These are phyloP conservation scores for Hydrangea macrophylla DNA, from an alignment of 148 eudicot genomes.

Conservation along the genomic window DNA sequence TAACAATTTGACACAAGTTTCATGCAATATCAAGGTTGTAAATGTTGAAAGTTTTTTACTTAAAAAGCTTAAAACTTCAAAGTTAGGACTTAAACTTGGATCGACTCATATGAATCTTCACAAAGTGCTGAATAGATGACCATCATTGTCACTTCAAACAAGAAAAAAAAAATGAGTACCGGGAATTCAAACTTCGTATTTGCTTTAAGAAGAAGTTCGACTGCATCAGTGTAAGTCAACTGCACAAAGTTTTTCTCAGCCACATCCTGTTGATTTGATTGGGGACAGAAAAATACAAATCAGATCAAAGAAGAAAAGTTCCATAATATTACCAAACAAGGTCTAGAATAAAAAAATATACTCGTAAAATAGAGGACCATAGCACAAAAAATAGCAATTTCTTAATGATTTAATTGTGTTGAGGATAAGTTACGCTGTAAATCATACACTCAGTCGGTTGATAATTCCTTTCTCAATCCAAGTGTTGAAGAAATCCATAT, in stretches of 20 bases:
- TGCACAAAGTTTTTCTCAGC: slow-evolving; percentile 82
- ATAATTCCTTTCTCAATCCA: slow-evolving; percentile 99
- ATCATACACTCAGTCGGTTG: slow-evolving; percentile 68
- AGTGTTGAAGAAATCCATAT: slow-evolving; percentile 93
- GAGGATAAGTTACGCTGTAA: slow-evolving; percentile 4
- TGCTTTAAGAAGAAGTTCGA: slow-evolving; percentile 71
- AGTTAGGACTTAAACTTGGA: no score
- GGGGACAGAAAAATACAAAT: neutral
- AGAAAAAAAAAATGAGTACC: slow-evolving; percentile 36
- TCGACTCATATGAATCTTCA: no score
- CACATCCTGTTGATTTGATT: slow-evolving; percentile 64
- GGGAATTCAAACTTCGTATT: slow-evolving; percentile 88
- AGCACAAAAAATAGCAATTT: neutral
- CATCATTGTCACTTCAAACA: no score
- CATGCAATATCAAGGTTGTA: no score
- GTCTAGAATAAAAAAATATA: neutral
- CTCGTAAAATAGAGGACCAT: slow-evolving; percentile 5
- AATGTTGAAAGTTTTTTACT: no score
- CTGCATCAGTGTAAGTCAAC: slow-evolving; percentile 93
- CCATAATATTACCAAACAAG: neutral
- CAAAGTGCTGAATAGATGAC: no score
- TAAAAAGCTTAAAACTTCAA: no score
- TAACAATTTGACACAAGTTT: no score
- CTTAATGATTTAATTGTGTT: neutral
- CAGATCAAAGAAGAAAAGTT: neutral